Evolutionary conservation across 495 filamentous ascomycete species (phyloP).

Genomic region (Neurospora sp.): DNA sequence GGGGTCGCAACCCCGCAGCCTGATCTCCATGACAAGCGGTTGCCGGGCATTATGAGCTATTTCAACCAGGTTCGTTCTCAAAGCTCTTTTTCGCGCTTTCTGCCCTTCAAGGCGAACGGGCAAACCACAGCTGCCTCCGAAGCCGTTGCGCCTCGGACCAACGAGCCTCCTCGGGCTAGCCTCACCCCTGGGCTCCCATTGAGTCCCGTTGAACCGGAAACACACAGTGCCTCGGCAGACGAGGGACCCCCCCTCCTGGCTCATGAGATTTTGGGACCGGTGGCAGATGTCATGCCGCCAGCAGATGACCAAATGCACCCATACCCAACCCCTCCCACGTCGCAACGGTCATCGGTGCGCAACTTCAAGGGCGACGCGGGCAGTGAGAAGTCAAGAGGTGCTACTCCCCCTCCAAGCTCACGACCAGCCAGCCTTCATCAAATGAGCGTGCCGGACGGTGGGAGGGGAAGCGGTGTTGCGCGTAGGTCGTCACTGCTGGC

Average conservation of each 20-base stretch:
- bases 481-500: conserved; percentile 43
- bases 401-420: conserved; percentile 13
- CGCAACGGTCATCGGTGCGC: conserved; percentile 45
- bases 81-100: conserved; percentile 36
- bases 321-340: conserved; percentile 49
- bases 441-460: conserved; percentile 32
- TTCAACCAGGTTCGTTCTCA: conserved; percentile 90
- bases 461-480: conserved; percentile 23
- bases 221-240: conserved; percentile 19
- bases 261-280: conserved; percentile 36
- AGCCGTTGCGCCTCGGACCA: conserved; percentile 23
- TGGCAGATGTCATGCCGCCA: conserved; percentile 24
- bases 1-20: conserved; percentile 82
- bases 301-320: conserved; percentile 27
- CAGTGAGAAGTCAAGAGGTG: conserved; percentile 29
- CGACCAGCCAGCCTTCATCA: conserved; percentile 24
- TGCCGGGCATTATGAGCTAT: conserved; percentile 86
- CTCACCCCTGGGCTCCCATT: conserved; percentile 15
- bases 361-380: conserved; percentile 34
- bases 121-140: conserved; percentile 26
- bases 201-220: conserved; percentile 13
- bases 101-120: conserved; percentile 28
- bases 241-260: conserved; percentile 42
- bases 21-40: conserved; percentile 78
- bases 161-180: conserved; percentile 23